A percentile compares a stretch with the other conserved stretches of the same genome.
phyloP scores from a whole-genome alignment of 1,139 yeast species.

The Candida glucosophila region DNA sequence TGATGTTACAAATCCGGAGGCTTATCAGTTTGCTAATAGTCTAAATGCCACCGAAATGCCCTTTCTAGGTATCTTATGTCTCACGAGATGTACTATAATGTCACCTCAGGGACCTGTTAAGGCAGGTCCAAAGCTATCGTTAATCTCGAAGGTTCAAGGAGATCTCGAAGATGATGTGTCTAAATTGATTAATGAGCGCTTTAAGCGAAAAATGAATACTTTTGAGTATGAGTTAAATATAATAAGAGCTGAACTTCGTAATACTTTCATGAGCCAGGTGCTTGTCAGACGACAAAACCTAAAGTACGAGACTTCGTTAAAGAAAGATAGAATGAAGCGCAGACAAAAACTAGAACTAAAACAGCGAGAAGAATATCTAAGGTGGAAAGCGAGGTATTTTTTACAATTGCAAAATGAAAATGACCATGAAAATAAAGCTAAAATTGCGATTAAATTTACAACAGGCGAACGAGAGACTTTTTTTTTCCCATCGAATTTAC shows the following conservation, averaged over 20 bases:
- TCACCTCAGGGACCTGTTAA: constrained; percentile 52
- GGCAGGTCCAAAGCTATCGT: constrained; percentile 46
- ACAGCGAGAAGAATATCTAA: constrained; percentile 20
- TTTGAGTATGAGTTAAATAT: constrained; percentile 54
- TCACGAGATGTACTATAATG: constrained; percentile 47
- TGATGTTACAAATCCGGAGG: constrained; percentile 70
- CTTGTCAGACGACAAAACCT: constrained; percentile 69
- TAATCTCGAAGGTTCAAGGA: constrained; percentile 66
- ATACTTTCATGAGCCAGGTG: constrained; percentile 49
- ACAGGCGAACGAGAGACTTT: constrained; percentile 42
- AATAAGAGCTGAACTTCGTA: constrained; percentile 54
- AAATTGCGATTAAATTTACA: constrained; percentile 51
- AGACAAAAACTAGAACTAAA: constrained; percentile 16
- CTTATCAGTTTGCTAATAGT: constrained; percentile 74
- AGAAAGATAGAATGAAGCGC: constrained; percentile 39
- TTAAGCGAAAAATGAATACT: constrained; percentile 38
- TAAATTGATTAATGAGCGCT: constrained; percentile 26
- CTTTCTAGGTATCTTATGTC: constrained; percentile 60
- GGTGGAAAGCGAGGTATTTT: constrained; percentile 44
- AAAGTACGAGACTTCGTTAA: constrained; percentile 66
- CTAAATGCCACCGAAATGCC: constrained; percentile 73
- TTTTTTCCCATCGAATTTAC: constrained; percentile 36
- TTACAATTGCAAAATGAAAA: constrained; percentile 17
- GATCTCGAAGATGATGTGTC: constrained; percentile 26
- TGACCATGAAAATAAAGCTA: constrained; percentile 25